Evolutionary conservation across 306 rosid species (phyloP).

Genomic region (Urtica urens): DNA sequence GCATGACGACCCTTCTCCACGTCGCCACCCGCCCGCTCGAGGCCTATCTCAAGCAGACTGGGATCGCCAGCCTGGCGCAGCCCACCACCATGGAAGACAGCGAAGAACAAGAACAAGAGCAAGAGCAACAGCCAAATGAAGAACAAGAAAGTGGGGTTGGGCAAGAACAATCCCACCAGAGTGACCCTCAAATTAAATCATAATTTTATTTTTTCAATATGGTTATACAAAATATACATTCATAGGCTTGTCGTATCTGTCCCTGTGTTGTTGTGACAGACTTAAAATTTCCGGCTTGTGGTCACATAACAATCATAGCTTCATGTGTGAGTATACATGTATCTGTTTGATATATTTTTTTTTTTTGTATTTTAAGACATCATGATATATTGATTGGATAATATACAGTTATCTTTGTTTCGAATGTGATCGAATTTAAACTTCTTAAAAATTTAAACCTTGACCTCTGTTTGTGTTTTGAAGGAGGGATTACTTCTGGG

Average conservation of each 20-base stretch:
- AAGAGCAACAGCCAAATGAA: constrained; percentile 48
- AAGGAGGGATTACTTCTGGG: no score
- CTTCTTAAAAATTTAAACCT: no score
- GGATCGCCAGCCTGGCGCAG: constrained; percentile 67
- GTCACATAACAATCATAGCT: background rate
- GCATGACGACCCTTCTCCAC: constrained; percentile 78
- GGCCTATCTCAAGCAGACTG: constrained; percentile 73
- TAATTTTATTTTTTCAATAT: background rate
- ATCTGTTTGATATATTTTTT: background rate
- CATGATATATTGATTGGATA: background rate
- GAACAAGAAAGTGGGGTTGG: constrained; percentile 52
- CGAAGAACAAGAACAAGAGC: constrained; percentile 43
- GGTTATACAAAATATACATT: no score
- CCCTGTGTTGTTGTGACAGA: constrained; percentile 5
- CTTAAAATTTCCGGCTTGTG: constrained; percentile 14
- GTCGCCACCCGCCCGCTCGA: constrained; percentile 79
- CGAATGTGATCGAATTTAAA: no score
- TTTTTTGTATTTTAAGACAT: background rate
- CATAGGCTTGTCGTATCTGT: constrained; percentile 6
- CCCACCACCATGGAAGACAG: constrained; percentile 42
- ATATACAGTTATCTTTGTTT: background rate
- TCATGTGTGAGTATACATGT: background rate
- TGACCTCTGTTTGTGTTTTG: no score
- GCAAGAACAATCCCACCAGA: constrained; percentile 48
- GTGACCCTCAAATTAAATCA: constrained; percentile 35